Evolutionary conservation across 305 asterid genomes (phyloP).

Genomic region (Lippia alba): DNA sequence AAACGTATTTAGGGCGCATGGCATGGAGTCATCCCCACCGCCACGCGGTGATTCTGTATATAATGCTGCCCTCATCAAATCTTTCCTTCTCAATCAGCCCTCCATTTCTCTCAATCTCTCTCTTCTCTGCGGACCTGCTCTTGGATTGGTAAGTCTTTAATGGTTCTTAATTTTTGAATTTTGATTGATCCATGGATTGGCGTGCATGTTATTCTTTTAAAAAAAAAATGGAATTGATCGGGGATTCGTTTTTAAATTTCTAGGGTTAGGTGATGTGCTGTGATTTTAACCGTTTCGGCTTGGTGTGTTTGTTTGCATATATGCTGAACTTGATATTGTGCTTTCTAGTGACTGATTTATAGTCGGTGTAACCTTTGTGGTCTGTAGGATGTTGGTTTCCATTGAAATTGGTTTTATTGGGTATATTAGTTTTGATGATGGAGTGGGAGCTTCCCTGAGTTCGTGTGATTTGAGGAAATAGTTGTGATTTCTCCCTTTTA

Average conservation of each 20-base stretch:
- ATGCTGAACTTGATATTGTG: background rate
- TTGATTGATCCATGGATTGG: background rate
- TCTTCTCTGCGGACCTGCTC: background rate
- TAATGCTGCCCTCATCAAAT: conserved; percentile 13
- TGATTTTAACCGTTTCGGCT: background rate
- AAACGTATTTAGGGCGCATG: too few species aligned
- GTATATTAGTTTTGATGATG: background rate
- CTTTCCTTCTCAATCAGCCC: conserved; percentile 6
- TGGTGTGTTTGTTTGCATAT: too few species aligned
- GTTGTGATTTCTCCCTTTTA: background rate
- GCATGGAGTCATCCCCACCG: conserved; percentile 15
- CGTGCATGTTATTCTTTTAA: background rate
- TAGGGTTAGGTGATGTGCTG: conserved; percentile 20
- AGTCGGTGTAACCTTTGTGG: too few species aligned
- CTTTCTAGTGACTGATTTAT: background rate
- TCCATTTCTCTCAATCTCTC: background rate
- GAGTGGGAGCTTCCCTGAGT: background rate
- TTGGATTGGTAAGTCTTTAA: background rate
- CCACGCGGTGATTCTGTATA: conserved; percentile 24
- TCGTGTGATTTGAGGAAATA: background rate
- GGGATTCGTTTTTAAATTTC: conserved; percentile 20
- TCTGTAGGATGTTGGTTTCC: background rate
- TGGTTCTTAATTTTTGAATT: background rate
- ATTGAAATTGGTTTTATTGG: conserved; percentile 1
- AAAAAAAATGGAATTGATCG: background rate